phyloP scores from a whole-genome alignment of 208 protist genomes.

The Wallacemonas sp. region DNA sequence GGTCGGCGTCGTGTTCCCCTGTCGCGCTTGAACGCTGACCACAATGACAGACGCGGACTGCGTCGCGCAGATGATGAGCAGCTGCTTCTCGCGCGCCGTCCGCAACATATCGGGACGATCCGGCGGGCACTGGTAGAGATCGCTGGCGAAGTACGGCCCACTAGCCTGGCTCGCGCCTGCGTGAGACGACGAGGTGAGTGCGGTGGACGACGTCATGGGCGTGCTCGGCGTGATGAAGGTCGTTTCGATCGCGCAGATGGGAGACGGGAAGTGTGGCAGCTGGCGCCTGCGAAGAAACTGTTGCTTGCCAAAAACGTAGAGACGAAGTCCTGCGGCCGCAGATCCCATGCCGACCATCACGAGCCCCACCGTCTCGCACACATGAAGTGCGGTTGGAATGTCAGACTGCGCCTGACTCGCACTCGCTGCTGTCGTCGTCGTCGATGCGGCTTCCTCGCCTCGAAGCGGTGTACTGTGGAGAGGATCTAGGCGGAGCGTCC shows the following conservation, averaged over 20 bases:
- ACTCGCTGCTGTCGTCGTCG: background rate
- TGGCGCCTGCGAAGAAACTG: slow-evolving; percentile 69
- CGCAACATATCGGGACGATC: slow-evolving; percentile 24
- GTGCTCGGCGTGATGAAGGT: slow-evolving; percentile 63
- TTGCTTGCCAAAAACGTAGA: slow-evolving; percentile 73
- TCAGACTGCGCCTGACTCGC: no score
- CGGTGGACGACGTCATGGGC: slow-evolving; percentile 17
- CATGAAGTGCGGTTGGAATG: slow-evolving; percentile 70
- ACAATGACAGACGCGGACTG: slow-evolving; percentile 71
- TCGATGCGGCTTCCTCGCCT: no score
- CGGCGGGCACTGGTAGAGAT: slow-evolving; percentile 64
- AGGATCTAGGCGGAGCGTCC: slow-evolving; percentile 48
- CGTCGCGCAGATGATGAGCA: slow-evolving; percentile 80
- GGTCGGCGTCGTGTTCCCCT: slow-evolving; percentile 34
- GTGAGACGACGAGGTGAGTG: no score
- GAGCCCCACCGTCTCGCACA: slow-evolving; percentile 75
- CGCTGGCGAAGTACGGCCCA: slow-evolving; percentile 19
- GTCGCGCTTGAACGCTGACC: slow-evolving; percentile 54
- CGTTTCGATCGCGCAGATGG: slow-evolving; percentile 78
- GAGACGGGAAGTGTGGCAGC: slow-evolving; percentile 58
- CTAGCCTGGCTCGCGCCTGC: no score
- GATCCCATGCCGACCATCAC: slow-evolving; percentile 74
- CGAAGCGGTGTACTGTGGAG: slow-evolving; percentile 68
- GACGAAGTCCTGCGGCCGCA: slow-evolving; percentile 53
- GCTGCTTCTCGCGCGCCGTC: slow-evolving; percentile 44